A percentile compares a stretch with the other conserved stretches of the same genome.
phyloP scores from a whole-genome alignment of 192 early-diverging fungal genomes.

The Backusella parvicylindrica region DNA sequence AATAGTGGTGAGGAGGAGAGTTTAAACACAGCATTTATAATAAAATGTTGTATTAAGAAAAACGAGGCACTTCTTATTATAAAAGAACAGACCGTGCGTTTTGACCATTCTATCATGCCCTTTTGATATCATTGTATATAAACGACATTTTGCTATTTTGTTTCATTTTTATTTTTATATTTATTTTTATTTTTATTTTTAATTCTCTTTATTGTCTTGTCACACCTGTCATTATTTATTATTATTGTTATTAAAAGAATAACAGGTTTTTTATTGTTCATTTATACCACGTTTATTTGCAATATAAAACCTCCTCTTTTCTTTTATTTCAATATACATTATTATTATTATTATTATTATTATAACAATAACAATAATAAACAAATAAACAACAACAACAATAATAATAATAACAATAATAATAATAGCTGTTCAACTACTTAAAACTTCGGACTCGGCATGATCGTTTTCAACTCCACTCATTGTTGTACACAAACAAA shows the following conservation, averaged over 20 bases:
- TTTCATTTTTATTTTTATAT: neutral
- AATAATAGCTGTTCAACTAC: neutral
- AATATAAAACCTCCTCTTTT: neutral
- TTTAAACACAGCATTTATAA: neutral
- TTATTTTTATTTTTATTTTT: neutral
- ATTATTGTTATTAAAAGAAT: neutral
- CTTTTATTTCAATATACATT: neutral
- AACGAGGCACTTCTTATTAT: conserved; percentile 1
- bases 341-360: neutral
- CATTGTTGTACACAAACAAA: neutral
- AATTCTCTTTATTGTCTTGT: neutral
- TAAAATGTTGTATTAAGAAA: neutral
- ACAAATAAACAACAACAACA: no score
- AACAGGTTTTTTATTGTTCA: neutral
- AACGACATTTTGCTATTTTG: neutral
- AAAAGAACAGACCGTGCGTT: neutral
- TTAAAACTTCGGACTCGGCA: conserved; percentile 1
- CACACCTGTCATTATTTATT: conserved; percentile 1
- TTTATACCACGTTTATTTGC: neutral
- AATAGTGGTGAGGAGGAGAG: neutral
- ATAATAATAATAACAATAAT: neutral
- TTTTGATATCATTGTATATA: neutral
- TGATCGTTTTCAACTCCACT: neutral
- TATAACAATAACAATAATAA: neutral
- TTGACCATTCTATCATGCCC: neutral